Conservation (phyloP, 805 yeast species). For the Lipomyces lipofer region DNA sequence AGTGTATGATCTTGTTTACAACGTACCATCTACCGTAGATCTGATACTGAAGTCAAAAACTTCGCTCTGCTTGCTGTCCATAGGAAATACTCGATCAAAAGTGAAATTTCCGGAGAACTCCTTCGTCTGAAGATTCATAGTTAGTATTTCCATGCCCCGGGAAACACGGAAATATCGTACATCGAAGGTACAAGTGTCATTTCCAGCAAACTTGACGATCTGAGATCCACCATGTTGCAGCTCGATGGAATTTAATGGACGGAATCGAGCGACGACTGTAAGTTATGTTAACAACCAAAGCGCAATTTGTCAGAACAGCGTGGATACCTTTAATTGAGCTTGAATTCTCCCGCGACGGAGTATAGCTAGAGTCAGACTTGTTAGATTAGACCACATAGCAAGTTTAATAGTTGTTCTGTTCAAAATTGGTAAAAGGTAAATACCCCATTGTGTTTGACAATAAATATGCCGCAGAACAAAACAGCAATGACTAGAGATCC, state of each 20-base stretch:
- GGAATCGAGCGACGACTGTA: constrained; percentile 69
- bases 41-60: constrained; percentile 60
- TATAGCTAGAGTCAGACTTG: too few relatives aligned
- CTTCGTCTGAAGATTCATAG: constrained; percentile 11
- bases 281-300: neutral
- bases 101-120: constrained; percentile 45
- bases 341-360: constrained; percentile 18
- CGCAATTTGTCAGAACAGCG: neutral
- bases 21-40: constrained; percentile 54
- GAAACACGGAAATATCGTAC: constrained; percentile 1
- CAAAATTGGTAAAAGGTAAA: too few relatives aligned
- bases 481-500: too few relatives aligned
- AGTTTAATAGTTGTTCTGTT: too few relatives aligned
- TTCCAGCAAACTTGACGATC: constrained; percentile 33
- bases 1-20: neutral
- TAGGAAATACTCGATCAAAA: constrained; percentile 65
- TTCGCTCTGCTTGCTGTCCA: constrained; percentile 53
- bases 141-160: neutral
- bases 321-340: constrained; percentile 25
- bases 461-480: too few relatives aligned
- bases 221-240: constrained; percentile 23
- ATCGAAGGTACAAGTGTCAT: constrained; percentile 35
- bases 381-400: too few relatives aligned
- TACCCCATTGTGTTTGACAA: too few relatives aligned
- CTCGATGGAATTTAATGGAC: constrained; percentile 55